These are phyloP conservation scores for Verticillium longisporum DNA, from an alignment of 2,329 filamentous ascomycete species.

Conservation along the genomic window DNA sequence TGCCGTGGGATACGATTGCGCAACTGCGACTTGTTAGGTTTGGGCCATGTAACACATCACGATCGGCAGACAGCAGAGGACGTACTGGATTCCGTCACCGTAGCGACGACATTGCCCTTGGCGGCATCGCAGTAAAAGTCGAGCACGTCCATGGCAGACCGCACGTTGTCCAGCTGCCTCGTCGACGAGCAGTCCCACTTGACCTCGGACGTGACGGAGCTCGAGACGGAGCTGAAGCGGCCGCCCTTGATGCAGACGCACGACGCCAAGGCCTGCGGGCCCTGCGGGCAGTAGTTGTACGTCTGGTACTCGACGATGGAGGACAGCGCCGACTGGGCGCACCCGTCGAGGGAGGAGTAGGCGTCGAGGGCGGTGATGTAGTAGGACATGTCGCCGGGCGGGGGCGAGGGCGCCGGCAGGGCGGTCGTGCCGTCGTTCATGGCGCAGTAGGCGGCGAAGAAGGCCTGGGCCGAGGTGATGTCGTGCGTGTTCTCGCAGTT, in stretches of 20 bases:
- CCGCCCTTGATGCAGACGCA: conserved; percentile 45
- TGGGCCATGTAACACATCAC: conserved; percentile 2
- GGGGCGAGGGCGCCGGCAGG: conserved; percentile 37
- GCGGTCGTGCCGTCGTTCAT: conserved; percentile 40
- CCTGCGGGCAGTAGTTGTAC: conserved; percentile 32
- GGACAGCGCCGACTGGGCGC: conserved; percentile 36
- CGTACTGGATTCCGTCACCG: conserved; percentile 31
- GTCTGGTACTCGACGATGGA: conserved; percentile 30
- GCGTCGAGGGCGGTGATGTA: conserved; percentile 44
- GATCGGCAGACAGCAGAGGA: conserved; percentile 1
- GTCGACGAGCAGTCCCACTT: conserved; percentile 36
- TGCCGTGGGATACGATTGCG: conserved; percentile 16
- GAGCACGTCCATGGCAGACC: conserved; percentile 38
- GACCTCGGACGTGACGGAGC: conserved; percentile 34
- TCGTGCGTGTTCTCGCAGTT: conserved; percentile 41
- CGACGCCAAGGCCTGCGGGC: conserved; percentile 42
- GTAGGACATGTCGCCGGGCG: conserved; percentile 49
- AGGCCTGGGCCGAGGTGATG: conserved; percentile 38
- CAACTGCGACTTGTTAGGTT: conserved; percentile 7
- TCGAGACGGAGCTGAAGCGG: conserved; percentile 35
- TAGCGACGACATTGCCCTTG: conserved; percentile 29
- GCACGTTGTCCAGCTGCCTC: conserved; percentile 31
- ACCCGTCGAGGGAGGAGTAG: conserved; percentile 35
- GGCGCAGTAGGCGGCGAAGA: conserved; percentile 46
- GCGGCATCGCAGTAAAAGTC: conserved; percentile 44